phyloP scores from a whole-genome alignment of 2,329 filamentous ascomycete species.

The Uncinocarpus reesii region DNA sequence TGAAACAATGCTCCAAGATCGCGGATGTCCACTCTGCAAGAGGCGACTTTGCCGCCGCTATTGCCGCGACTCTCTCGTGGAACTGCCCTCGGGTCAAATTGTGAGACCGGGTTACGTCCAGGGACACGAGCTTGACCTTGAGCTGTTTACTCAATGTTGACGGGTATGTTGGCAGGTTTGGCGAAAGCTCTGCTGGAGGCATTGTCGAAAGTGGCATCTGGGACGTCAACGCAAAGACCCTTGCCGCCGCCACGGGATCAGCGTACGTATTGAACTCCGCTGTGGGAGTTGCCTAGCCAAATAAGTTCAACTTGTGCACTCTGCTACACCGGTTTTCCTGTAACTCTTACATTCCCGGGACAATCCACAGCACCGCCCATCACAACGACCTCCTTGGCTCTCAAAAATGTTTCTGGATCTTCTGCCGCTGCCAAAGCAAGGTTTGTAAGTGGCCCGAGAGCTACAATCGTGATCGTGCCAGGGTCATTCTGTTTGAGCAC shows the following conservation, averaged over 20 bases:
- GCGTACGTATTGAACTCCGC: constrained; percentile 96
- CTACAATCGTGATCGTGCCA: constrained; percentile 80
- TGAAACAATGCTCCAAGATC: constrained; percentile 61
- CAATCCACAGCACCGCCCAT: constrained; percentile 83
- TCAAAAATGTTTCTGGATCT: constrained; percentile 80
- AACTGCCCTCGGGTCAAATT: constrained; percentile 54
- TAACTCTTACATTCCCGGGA: constrained; percentile 63
- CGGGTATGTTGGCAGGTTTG: constrained; percentile 51
- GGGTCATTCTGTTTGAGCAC: constrained; percentile 70
- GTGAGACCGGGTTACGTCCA: constrained; percentile 67
- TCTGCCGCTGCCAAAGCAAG: constrained; percentile 77
- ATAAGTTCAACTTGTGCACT: not conserved
- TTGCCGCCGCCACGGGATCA: constrained; percentile 66
- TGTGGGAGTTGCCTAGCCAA: constrained; percentile 54
- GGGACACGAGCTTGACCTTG: constrained; percentile 60
- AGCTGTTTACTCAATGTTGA: constrained; percentile 51
- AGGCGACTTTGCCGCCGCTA: constrained; percentile 55
- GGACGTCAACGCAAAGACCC: constrained; percentile 68
- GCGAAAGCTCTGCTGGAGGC: constrained; percentile 47
- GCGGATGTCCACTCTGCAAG: constrained; percentile 62
- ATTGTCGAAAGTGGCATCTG: constrained; percentile 66
- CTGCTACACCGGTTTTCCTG: not conserved
- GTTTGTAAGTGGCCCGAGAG: constrained; percentile 87
- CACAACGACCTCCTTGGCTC: constrained; percentile 79
- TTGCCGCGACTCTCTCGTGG: constrained; percentile 43